Conservation (phyloP, 148 eudicot genomes). For the Fagopyrum tataricum region DNA sequence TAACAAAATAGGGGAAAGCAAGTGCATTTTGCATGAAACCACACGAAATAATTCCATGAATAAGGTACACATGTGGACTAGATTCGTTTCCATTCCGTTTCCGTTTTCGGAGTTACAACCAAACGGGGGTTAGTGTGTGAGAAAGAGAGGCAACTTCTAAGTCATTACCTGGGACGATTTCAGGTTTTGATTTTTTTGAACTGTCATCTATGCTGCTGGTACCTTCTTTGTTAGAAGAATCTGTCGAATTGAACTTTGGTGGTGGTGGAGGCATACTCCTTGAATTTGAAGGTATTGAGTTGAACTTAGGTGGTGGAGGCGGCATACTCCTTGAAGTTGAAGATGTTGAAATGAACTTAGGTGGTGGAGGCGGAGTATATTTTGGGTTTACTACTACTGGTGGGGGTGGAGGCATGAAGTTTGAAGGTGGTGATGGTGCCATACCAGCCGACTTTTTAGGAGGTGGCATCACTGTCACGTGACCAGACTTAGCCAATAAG, state of each 20-base stretch:
- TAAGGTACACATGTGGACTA: no score
- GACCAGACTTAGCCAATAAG: constrained; percentile 28
- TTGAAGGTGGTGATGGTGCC: not conserved
- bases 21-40: no score
- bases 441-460: constrained; percentile 32
- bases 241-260: constrained; percentile 34
- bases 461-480: constrained; percentile 29
- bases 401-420: constrained; percentile 14
- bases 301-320: constrained; percentile 34
- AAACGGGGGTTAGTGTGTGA: no score
- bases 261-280: constrained; percentile 19
- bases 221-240: constrained; percentile 19
- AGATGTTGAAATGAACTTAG: constrained; percentile 9
- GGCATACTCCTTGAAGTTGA: constrained; percentile 1
- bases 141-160: not conserved
- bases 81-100: no score
- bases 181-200: constrained; percentile 20
- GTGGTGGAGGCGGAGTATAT: not conserved
- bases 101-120: no score
- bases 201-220: constrained; percentile 19
- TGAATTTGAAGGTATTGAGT: constrained; percentile 22
- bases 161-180: constrained; percentile 54
- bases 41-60: no score
- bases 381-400: not conserved
- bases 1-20: no score